Base-by-base conservation (phyloP, 2,329 filamentous ascomycete species). In the Diaporthe longicolla region DNA sequence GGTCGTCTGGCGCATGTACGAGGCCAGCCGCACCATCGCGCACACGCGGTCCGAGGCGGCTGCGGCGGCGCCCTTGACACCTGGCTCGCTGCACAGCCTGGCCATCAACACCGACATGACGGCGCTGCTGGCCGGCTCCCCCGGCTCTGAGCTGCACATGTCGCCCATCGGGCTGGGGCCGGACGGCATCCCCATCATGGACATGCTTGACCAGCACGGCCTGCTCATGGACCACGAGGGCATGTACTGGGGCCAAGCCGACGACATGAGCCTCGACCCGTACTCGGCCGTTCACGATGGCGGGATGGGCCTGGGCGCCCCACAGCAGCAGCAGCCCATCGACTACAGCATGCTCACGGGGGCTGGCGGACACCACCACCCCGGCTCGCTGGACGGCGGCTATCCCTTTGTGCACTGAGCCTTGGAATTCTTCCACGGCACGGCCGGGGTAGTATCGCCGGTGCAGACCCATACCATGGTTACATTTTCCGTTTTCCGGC, bases 1-100 rank as follows among this genome's bases (percentile, higher is more conserved):
- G 80, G 91, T 92, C 5, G 87, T 93, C 32, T 87, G 85, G 77
- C 87, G 89, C 77, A 90, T 93, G 83, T 91, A 92, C 79, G 90
- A 92, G 77, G 90, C 90, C 35, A 83, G 83, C 77, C 81, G 82
- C 50, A 82, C 79, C 78, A 81, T 78, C 77, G 79, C 81, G 78
- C 81, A 78, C 76, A 78, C 81, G 76, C 76, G 78, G 73, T 66
- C 78, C 76, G 76, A 80, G n/a, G 78, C 79, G 9, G 76, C 78
- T 9, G 37, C 65, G 52, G 71, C 57, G 26, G 26, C 66, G n/a
- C 61, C 75, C 48, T 57, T 70, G 59, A 72, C 63, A 63, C 70
- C 70, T 17, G 43, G 26, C 55, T 74, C 74, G 17, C 58, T 74
- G 48, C 70, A 73, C 54, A 65, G 68, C 61, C 72, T 75, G 66